phyloP scores from a whole-genome alignment of 2,329 filamentous ascomycete species.

The Trichoderma polysporum region DNA sequence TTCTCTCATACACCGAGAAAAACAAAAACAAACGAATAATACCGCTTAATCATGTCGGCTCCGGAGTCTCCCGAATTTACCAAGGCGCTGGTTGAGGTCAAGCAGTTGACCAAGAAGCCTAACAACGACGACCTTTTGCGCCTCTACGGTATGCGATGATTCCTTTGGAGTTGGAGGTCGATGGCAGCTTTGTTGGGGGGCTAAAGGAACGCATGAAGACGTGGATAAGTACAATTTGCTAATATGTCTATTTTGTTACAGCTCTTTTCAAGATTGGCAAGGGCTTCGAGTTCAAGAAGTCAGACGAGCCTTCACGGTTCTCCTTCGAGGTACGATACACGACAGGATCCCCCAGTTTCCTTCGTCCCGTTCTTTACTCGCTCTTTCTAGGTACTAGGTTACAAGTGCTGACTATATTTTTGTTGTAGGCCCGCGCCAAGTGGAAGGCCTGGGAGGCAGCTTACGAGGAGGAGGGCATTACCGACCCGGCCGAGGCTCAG shows the following conservation, averaged over 20 bases:
- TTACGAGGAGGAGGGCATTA: slow-evolving; percentile 61
- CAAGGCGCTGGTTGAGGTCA: slow-evolving; percentile 60
- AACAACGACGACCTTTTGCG: slow-evolving; percentile 63
- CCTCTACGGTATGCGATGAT: slow-evolving; percentile 50
- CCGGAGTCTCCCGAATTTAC: slow-evolving; percentile 49
- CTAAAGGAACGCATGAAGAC: not conserved
- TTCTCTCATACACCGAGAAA: not conserved
- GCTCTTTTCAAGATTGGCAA: slow-evolving; percentile 59
- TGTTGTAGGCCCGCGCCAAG: slow-evolving; percentile 73
- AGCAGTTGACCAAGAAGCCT: slow-evolving; percentile 67
- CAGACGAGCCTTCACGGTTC: slow-evolving; percentile 65
- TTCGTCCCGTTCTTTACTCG: not conserved
- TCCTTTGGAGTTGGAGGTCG: not conserved
- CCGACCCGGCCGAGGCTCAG: slow-evolving; percentile 64
- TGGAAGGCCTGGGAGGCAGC: slow-evolving; percentile 73
- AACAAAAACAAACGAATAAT: not conserved
- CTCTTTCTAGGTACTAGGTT: not conserved
- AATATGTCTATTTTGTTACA: slow-evolving; percentile 29
- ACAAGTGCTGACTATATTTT: not conserved
- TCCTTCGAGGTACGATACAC: slow-evolving; percentile 58
- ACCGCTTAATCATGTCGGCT: slow-evolving; percentile 40
- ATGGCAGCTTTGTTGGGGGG: not conserved
- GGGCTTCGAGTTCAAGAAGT: slow-evolving; percentile 56
- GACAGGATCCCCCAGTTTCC: not conserved
- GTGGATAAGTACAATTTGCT: not conserved